phyloP scores from a whole-genome alignment of 179 eudicot genomes.

The Heliamphora pulchella region DNA sequence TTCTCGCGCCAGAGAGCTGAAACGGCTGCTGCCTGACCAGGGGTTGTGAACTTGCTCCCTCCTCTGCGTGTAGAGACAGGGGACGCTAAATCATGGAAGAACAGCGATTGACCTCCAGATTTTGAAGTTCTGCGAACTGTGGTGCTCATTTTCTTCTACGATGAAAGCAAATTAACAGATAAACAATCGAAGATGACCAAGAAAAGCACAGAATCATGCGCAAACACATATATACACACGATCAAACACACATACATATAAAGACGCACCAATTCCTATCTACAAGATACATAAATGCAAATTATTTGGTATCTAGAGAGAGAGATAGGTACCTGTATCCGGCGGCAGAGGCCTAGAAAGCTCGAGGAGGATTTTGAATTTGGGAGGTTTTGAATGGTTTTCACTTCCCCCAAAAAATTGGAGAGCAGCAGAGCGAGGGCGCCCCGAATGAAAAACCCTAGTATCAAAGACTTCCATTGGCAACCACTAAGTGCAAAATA shows the following conservation, averaged over 20 bases:
- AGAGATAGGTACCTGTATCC: neutral
- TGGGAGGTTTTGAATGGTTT: neutral
- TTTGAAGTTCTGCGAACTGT: slow-evolving; percentile 50
- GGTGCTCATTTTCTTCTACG: slow-evolving; percentile 36
- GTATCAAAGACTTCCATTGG: too few relatives aligned
- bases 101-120: slow-evolving; percentile 58
- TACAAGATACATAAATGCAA: too few relatives aligned
- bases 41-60: slow-evolving; percentile 61
- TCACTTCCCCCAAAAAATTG: neutral
- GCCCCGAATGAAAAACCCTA: too few relatives aligned
- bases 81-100: slow-evolving; percentile 68
- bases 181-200: neutral
- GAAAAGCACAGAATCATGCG: too few relatives aligned
- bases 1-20: slow-evolving; percentile 97
- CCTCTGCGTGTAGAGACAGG: slow-evolving; percentile 54
- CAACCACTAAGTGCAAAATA: too few relatives aligned
- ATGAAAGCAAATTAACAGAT: neutral
- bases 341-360: neutral
- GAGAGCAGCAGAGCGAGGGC: too few relatives aligned
- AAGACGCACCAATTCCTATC: too few relatives aligned
- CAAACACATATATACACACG: neutral
- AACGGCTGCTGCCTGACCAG: slow-evolving; percentile 95
- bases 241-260: too few relatives aligned
- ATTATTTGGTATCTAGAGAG: neutral
- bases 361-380: neutral